A percentile compares a stretch with the other conserved stretches of the same genome.
phyloP scores from a whole-genome alignment of 2,329 filamentous ascomycete species.

The Sphaerulina vaccinii region DNA sequence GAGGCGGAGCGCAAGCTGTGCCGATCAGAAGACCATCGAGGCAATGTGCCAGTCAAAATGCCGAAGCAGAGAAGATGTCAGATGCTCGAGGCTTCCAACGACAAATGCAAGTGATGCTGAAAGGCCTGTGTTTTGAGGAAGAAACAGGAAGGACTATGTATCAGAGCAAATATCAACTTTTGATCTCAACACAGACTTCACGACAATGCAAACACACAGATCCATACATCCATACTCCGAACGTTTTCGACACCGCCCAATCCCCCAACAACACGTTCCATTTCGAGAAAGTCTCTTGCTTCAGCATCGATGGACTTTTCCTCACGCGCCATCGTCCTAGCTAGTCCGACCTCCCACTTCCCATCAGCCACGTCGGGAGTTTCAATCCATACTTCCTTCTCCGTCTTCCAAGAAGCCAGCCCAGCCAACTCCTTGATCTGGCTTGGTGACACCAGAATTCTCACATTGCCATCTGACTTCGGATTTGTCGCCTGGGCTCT shows the following conservation, averaged over 20 bases:
- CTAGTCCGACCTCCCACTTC: conserved; percentile 46
- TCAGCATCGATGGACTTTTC: conserved; percentile 31
- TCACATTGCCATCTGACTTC: conserved; percentile 48
- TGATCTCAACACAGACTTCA: background rate
- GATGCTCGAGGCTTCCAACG: no score
- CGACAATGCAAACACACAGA: conserved; percentile 13
- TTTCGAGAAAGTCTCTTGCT: conserved; percentile 34
- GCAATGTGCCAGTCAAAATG: no score
- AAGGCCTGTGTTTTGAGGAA: no score
- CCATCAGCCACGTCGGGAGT: conserved; percentile 46
- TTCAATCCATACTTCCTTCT: conserved; percentile 40
- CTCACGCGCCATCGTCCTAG: conserved; percentile 25
- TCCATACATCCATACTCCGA: conserved; percentile 27
- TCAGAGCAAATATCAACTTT: background rate
- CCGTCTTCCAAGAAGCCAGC: conserved; percentile 42
- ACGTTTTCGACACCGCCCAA: conserved; percentile 4
- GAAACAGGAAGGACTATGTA: background rate
- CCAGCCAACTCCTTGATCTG: conserved; percentile 42
- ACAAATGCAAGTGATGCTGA: no score
- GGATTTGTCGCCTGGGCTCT: conserved; percentile 48
- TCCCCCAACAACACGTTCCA: conserved; percentile 9
- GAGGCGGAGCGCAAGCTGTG: no score
- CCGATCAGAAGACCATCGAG: no score
- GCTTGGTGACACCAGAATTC: conserved; percentile 46
- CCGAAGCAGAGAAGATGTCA: no score